A percentile compares a stretch with the other conserved stretches of the same genome.
Evolutionary conservation across 2,329 filamentous ascomycete genomes (phyloP).

Genomic region (Venturia carpophila): DNA sequence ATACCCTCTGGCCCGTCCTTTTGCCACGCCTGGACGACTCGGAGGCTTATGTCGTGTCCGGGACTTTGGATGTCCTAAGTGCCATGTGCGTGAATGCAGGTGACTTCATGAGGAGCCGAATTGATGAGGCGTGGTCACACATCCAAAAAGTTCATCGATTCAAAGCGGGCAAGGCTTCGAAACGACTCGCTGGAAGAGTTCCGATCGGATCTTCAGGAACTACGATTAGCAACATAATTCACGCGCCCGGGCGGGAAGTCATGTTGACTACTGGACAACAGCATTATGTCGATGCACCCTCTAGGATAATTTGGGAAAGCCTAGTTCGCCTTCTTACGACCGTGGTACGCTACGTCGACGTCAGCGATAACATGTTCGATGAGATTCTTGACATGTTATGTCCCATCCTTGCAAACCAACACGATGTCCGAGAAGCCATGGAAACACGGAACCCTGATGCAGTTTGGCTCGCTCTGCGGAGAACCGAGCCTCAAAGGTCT

Average conservation of each 20-base stretch:
- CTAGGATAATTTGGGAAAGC: constrained; percentile 13
- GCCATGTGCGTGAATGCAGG: constrained; percentile 65
- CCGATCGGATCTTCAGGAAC: neutral
- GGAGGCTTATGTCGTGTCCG: constrained; percentile 60
- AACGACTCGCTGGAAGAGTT: neutral
- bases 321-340: constrained; percentile 44
- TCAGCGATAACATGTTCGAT: constrained; percentile 66
- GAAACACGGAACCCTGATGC: constrained; percentile 63
- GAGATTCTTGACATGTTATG: constrained; percentile 57
- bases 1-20: constrained; percentile 83
- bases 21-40: constrained; percentile 57
- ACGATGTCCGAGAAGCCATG: constrained; percentile 49
- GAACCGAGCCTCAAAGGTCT: neutral
- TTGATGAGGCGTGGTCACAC: constrained; percentile 64
- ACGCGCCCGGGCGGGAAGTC: neutral
- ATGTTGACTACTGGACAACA: neutral
- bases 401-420: constrained; percentile 30
- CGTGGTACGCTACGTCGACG: constrained; percentile 53
- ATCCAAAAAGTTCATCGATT: constrained; percentile 32
- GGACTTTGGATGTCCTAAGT: constrained; percentile 61
- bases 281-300: constrained; percentile 14
- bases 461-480: constrained; percentile 59
- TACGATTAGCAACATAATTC: neutral
- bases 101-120: constrained; percentile 69
- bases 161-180: constrained; percentile 13